Percentiles rank a stretch among this genome's conserved stretches.
phyloP scores from a whole-genome alignment of 352 stramenopile species.

The Phytopythium litorale region DNA sequence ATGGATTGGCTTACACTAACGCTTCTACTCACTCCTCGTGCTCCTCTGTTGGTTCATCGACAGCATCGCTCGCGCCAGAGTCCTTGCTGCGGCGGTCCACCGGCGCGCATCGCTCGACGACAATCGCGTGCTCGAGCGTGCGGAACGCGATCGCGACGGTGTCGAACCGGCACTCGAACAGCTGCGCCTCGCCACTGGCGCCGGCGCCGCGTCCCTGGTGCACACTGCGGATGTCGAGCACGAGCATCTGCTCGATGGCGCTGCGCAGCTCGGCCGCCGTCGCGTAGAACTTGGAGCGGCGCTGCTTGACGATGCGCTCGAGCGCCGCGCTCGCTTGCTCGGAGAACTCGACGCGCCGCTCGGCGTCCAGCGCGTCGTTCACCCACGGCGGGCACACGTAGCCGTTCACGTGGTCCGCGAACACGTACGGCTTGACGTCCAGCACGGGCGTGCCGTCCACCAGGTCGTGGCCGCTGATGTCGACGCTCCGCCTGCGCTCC shows the following conservation, averaged over 20 bases:
- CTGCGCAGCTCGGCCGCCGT: conserved; percentile 38
- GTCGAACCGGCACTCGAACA: conserved; percentile 77
- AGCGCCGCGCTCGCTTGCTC: conserved; percentile 33
- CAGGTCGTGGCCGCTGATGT: conserved; percentile 92
- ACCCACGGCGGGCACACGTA: conserved; percentile 71
- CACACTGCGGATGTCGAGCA: conserved; percentile 80
- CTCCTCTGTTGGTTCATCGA: neutral
- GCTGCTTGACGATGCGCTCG: conserved; percentile 31
- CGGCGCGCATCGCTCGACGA: conserved; percentile 45
- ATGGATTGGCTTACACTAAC: neutral
- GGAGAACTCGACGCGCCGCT: conserved; percentile 55
- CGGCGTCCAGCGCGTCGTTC: conserved; percentile 20
- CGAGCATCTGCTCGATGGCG: conserved; percentile 78
- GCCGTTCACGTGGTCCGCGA: conserved; percentile 60
- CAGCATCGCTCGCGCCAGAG: neutral
- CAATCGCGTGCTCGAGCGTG: conserved; percentile 62
- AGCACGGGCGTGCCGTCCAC: conserved; percentile 97
- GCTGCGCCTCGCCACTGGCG: conserved; percentile 33
- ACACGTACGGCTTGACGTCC: conserved; percentile 98
- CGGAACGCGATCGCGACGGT: conserved; percentile 70
- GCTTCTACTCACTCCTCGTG: neutral
- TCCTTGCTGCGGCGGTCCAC: neutral
- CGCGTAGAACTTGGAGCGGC: conserved; percentile 66
- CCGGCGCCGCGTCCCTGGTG: conserved; percentile 70
- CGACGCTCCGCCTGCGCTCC: conserved; percentile 52